Percentiles rank a stretch among this genome's conserved stretches.
Evolutionary conservation across 2,329 filamentous ascomycete genomes (phyloP).

Genomic region (Coniella lustricola): DNA sequence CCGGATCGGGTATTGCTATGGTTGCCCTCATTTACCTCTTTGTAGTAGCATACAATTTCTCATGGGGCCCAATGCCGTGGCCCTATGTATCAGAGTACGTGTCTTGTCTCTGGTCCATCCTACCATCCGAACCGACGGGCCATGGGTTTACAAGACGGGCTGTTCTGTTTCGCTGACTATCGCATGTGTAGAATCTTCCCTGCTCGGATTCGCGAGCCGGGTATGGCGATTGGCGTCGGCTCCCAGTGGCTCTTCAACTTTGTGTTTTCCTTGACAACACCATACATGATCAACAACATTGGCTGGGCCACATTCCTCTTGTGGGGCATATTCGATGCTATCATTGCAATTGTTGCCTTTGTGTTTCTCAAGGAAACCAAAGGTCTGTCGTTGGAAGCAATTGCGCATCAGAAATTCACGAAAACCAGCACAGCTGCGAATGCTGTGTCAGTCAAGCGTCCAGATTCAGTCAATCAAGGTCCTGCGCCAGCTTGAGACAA

Average conservation of each 20-base stretch:
- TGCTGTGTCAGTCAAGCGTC: constrained; percentile 11
- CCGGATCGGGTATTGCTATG: constrained; percentile 39
- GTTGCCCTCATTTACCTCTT: constrained; percentile 49
- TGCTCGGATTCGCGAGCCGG: constrained; percentile 39
- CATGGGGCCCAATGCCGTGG: constrained; percentile 45
- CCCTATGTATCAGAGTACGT: constrained; percentile 38
- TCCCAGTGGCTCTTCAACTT: constrained; percentile 45
- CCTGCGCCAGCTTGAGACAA: not conserved
- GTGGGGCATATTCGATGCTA: constrained; percentile 37
- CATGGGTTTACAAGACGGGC: no score
- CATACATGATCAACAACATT: constrained; percentile 41
- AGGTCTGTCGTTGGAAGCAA: constrained; percentile 58
- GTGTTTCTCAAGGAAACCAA: constrained; percentile 62
- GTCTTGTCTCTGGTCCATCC: no score
- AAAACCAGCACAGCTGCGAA: constrained; percentile 13
- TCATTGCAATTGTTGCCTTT: constrained; percentile 36
- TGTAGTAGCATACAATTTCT: constrained; percentile 44
- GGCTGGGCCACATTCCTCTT: constrained; percentile 40
- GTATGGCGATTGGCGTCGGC: constrained; percentile 37
- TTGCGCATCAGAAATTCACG: constrained; percentile 26
- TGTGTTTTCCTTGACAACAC: constrained; percentile 39
- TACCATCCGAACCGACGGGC: no score
- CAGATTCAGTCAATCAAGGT: not conserved
- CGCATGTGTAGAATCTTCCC: constrained; percentile 45
- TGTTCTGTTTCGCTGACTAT: no score